Base-by-base conservation (phyloP, 2,329 filamentous ascomycete species). In the Moelleriella libera region DNA sequence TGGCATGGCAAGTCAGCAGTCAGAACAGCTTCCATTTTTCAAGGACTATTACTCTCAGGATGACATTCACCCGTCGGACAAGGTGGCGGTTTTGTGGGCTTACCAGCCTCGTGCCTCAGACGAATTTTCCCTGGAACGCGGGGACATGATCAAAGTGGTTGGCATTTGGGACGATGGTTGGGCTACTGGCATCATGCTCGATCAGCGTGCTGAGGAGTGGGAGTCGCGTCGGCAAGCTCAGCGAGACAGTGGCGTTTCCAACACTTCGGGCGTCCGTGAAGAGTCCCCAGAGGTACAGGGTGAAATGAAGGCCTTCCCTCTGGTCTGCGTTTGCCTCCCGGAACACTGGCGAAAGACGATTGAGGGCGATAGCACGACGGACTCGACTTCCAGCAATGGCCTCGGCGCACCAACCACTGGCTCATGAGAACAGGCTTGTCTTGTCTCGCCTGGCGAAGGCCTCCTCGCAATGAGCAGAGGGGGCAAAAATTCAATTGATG, bases 81-180 rank as follows among this genome's bases (percentile, higher is more conserved):
- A 84, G 50, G 90, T 98, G 41, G 79, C 92, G 11, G 87, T 88
- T 2, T 75, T 98, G 11, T 98, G 92, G 92, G 90, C 92, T 2
- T 98, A 98, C 64, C 88, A 95, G 57, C 90, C 92, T 34, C 85
- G 92, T 34, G 92, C 92, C 5, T 80, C 82, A 31, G 92, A 98
- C 58, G 92, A 98, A 61, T 97, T 97, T 60, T 75, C 87, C 40
- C 72, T 98, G 39, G 92, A 97, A 58, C 81, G 92, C 49, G 92
- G 92, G 47, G 92, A 98, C 61, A 96, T 98, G 89, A 76, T 98
- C 59, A 97, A 96, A 68, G 83, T 98, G 11, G 84, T 97, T 32
- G 92, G 92, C 52, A 98, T 98, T 55, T 98, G 92, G 92, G 92
- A 98, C 59, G 92, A 98, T 62, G 92, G 92, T 44, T 98, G 92